phyloP scores from a whole-genome alignment of 495 filamentous ascomycete genomes.

The Daldinia bambusicola region DNA sequence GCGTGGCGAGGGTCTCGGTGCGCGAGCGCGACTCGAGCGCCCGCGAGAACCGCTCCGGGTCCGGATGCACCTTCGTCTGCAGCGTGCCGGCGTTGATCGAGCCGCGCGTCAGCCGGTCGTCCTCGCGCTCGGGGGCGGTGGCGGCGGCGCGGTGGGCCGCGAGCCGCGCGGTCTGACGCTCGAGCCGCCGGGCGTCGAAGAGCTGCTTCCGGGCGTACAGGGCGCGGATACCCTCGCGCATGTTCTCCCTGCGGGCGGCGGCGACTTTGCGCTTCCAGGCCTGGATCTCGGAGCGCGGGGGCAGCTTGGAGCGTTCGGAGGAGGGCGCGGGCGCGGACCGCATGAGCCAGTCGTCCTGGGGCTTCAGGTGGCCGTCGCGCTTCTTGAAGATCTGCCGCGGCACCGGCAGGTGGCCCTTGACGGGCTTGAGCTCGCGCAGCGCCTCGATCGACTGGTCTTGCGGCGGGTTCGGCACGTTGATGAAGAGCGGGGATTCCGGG shows the following conservation, averaged over 20 bases:
- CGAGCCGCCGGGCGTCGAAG: conserved; percentile 24
- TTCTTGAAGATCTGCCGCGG: conserved; percentile 57
- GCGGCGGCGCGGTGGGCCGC: conserved; percentile 45
- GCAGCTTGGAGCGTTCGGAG: conserved; percentile 33
- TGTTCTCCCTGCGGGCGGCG: conserved; percentile 49
- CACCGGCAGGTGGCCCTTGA: conserved; percentile 57
- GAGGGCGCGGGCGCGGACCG: conserved; percentile 44
- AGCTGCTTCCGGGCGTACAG: conserved; percentile 54
- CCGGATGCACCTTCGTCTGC: conserved; percentile 43
- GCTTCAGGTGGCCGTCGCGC: conserved; percentile 50
- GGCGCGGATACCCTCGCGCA: conserved; percentile 50
- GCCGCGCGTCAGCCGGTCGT: conserved; percentile 57
- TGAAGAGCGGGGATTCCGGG: conserved; percentile 59
- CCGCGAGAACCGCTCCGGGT: conserved; percentile 51
- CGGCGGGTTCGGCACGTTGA: conserved; percentile 57
- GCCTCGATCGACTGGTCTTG: conserved; percentile 53
- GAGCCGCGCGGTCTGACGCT: conserved; percentile 26
- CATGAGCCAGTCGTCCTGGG: conserved; percentile 44
- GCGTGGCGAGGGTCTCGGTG: conserved; percentile 30
- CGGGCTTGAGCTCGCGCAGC: conserved; percentile 46
- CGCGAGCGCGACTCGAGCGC: conserved; percentile 42
- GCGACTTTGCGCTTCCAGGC: conserved; percentile 52
- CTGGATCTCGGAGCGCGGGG: conserved; percentile 47
- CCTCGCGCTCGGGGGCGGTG: conserved; percentile 52
- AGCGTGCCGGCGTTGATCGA: conserved; percentile 48